These are phyloP conservation scores for Rhytidiadelphus loreus DNA, from an alignment of 225 moss, liverwort and hornwort species.

Conservation along the genomic window DNA sequence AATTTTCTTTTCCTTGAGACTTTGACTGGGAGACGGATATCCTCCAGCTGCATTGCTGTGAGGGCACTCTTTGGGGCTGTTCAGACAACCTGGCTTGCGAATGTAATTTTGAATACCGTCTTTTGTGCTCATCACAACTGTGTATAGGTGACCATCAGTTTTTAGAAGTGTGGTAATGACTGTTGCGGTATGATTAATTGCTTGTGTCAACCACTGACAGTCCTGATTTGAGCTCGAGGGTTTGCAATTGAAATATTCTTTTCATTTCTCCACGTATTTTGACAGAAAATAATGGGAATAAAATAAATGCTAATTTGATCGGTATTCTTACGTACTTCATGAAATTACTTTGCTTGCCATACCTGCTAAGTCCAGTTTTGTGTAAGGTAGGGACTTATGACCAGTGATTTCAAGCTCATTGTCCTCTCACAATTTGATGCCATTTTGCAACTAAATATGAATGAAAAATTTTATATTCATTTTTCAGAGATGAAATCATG, in stretches of 20 bases:
- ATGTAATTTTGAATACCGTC: not conserved
- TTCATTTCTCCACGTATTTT: not conserved
- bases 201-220: not conserved
- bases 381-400: not conserved
- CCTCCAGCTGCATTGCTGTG: not conserved
- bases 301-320: not conserved
- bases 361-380: too few relatives aligned
- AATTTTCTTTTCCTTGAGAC: not conserved
- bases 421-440: too few relatives aligned
- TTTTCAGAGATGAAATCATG: too few relatives aligned
- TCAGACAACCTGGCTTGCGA: not conserved
- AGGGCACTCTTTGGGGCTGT: not conserved
- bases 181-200: not conserved
- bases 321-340: not conserved
- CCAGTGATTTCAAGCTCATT: too few relatives aligned
- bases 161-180: not conserved
- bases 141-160: not conserved
- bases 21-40: not conserved
- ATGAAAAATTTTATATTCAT: too few relatives aligned
- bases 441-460: too few relatives aligned
- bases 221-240: not conserved
- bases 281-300: not conserved
- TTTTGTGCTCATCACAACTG: not conserved
- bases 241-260: not conserved
- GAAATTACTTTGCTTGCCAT: not conserved